Conservation (phyloP, 768 basidiomycete species). For the Lanmaoa pseudosensibilis region DNA sequence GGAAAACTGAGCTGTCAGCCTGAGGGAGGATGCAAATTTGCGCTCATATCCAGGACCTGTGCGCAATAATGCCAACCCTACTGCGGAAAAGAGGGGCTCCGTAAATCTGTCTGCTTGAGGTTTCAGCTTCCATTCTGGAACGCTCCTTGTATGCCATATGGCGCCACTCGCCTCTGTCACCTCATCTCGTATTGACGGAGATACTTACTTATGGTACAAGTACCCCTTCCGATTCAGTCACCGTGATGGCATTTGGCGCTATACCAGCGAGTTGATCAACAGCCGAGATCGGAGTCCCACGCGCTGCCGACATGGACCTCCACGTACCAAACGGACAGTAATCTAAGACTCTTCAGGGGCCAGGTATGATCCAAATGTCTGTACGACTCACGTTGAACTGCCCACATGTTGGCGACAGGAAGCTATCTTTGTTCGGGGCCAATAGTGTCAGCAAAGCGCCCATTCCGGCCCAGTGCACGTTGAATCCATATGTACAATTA, state of each 20-base stretch:
- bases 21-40: slow-evolving; percentile 1
- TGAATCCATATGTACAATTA: slow-evolving; percentile 6
- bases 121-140: slow-evolving; percentile 16
- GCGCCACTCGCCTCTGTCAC: slow-evolving; percentile 23
- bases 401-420: not conserved
- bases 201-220: slow-evolving; percentile 6
- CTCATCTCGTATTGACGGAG: slow-evolving; percentile 16
- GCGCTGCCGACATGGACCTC: slow-evolving; percentile 17
- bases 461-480: slow-evolving; percentile 4
- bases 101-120: not conserved
- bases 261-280: not conserved
- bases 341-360: slow-evolving; percentile 1
- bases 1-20: slow-evolving; percentile 6
- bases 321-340: not conserved
- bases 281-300: slow-evolving; percentile 24
- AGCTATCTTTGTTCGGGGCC: slow-evolving; percentile 7
- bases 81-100: slow-evolving; percentile 13
- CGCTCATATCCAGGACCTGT: not conserved
- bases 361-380: not conserved
- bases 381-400: slow-evolving; percentile 6
- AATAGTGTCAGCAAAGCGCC: slow-evolving; percentile 6
- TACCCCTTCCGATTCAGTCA: slow-evolving; percentile 3
- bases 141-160: slow-evolving; percentile 2
- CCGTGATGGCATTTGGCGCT: slow-evolving; percentile 14
- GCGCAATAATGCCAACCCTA: not conserved